Conservation (phyloP, 169 alveolate genomes). For the Eimeria tenella region DNA sequence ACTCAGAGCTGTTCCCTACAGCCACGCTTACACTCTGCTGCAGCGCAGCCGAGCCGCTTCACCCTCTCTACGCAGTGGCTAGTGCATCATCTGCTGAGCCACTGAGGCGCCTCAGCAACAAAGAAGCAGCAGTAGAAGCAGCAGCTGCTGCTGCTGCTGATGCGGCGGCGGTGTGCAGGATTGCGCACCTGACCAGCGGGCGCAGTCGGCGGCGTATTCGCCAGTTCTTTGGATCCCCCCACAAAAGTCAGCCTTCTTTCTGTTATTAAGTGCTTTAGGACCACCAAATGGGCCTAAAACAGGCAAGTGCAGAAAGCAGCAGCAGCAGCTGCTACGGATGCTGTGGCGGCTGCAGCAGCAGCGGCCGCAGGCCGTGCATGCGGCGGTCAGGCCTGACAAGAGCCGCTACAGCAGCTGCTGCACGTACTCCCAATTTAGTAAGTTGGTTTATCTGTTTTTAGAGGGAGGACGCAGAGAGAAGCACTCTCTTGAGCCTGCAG, state of each 20-base stretch:
- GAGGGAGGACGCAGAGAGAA: neutral
- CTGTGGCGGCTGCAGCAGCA: slow-evolving; percentile 8
- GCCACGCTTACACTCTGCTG: too few relatives aligned
- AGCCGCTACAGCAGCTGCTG: slow-evolving; percentile 13
- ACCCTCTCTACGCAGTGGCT: too few relatives aligned
- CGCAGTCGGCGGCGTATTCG: neutral
- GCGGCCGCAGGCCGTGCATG: slow-evolving; percentile 2
- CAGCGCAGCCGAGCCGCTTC: too few relatives aligned
- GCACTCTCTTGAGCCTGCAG: slow-evolving; percentile 18
- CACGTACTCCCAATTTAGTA: neutral
- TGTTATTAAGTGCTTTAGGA: neutral
- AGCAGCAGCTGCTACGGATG: neutral
- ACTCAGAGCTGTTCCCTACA: too few relatives aligned
- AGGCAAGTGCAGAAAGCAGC: neutral
- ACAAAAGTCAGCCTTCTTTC: neutral
- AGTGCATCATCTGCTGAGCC: too few relatives aligned
- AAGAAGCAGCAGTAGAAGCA: neutral
- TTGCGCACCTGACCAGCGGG: neutral
- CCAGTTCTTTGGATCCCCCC: neutral
- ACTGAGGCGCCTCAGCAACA: too few relatives aligned
- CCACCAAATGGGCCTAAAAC: neutral
- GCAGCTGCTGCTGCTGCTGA: neutral
- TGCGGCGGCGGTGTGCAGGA: neutral
- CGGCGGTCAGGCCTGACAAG: neutral
- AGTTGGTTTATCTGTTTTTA: neutral